phyloP scores from a whole-genome alignment of 495 filamentous ascomycete species.

The Xylaria venustula region DNA sequence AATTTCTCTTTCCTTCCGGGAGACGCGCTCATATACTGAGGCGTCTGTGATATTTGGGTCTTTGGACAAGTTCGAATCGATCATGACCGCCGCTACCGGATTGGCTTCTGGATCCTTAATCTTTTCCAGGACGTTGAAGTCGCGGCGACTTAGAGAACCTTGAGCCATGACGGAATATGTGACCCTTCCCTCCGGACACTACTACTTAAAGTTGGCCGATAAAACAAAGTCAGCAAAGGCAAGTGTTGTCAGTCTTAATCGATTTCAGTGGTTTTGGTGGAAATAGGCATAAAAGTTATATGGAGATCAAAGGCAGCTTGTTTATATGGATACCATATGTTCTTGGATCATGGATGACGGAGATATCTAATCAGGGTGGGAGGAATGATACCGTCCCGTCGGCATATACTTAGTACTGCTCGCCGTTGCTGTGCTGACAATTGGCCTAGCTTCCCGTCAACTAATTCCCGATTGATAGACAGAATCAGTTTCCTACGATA shows the following conservation, averaged over 20 bases:
- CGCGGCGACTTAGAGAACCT: slow-evolving; percentile 62
- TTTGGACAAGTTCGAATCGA: slow-evolving; percentile 58
- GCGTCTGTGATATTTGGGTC: slow-evolving; percentile 55
- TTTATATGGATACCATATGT: background rate
- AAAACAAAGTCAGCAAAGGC: too few species aligned
- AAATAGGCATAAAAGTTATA: background rate
- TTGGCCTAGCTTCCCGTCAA: background rate
- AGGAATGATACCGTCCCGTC: background rate
- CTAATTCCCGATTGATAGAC: background rate
- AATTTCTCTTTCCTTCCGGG: slow-evolving; percentile 44
- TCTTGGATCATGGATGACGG: background rate
- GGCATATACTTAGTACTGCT: background rate
- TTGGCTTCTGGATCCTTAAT: slow-evolving; percentile 79
- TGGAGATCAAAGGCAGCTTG: background rate
- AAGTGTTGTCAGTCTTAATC: background rate
- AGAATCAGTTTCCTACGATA: background rate
- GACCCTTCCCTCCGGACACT: background rate
- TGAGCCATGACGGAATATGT: slow-evolving; percentile 41
- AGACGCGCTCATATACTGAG: slow-evolving; percentile 36
- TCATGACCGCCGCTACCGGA: slow-evolving; percentile 48
- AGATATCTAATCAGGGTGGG: background rate
- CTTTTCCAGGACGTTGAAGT: slow-evolving; percentile 69
- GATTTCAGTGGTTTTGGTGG: background rate
- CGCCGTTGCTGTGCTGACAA: background rate
- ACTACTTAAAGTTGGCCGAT: background rate